Evolutionary conservation across 2,329 filamentous ascomycete species (phyloP), one percentile per base, ranked within the genome.

Genomic region (Cercospora sp.): DNA sequence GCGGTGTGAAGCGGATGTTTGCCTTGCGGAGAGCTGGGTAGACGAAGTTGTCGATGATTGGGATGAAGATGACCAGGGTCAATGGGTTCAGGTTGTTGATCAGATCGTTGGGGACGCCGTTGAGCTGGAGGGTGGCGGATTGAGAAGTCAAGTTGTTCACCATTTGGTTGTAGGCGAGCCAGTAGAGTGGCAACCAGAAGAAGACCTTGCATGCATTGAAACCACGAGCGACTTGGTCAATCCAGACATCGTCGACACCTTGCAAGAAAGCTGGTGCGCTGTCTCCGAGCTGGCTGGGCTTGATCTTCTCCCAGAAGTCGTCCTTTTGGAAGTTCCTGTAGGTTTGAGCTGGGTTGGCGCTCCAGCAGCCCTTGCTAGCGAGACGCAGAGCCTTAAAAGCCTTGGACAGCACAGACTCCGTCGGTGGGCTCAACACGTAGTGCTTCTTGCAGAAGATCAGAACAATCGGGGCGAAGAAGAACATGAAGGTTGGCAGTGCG

Each of bases 201-300:
- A 92, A 92, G 66, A 92, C 89, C 74, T 89, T 88, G 83, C 90
- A 93, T 18, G 90, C 90, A 77, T 83, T 77, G 55, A 89, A 78
- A 16, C 86, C 86, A 60, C 89, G 87, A 79, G 89, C 90, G 60
- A 93, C 82, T 75, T 93, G 90, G 5, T 91, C 89, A 48, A 93
- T 91, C 91, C 91, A 94, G 63, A 87, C 87, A 72, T 94, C 92
- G 70, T 94, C 91, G 73, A 93, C 93, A 0, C 89, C 91, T 53
- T 69, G 70, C 89, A 94, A 93, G 90, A 90, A 94, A 0, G 65
- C 48, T 0, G 91, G 91, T 64, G 88, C 88, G 70, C 83, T 77
- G 1, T 78, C 78, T 42, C 84, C 80, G 9, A 92, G 83, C 39
- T 83, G 81, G 76, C 87, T 90, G 3, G 91, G 91, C 80, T 91